Evolutionary conservation across 169 alveolate genomes (phyloP).

Genomic region (Perkinsus marinus): DNA sequence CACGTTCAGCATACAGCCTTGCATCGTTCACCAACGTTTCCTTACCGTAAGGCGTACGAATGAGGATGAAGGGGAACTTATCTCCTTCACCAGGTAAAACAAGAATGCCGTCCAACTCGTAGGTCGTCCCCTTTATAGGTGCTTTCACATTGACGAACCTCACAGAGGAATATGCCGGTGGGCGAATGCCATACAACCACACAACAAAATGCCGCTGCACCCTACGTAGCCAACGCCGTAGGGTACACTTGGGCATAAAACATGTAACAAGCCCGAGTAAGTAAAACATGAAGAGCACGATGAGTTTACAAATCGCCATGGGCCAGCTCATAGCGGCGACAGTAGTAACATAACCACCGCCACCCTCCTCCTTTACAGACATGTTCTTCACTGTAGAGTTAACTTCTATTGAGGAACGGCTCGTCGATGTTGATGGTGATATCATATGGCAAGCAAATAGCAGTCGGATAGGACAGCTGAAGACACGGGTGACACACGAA

Average conservation of each 20-base stretch:
- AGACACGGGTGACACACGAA: too few species aligned
- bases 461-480: too few species aligned
- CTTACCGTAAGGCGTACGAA: background rate
- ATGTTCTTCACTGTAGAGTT: too few species aligned
- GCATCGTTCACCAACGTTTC: background rate
- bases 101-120: background rate
- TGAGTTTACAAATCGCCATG: background rate
- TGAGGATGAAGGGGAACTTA: background rate
- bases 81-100: background rate
- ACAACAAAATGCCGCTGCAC: background rate
- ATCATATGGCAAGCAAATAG: too few species aligned
- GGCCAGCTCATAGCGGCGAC: background rate
- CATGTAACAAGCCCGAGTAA: background rate
- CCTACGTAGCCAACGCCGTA: background rate
- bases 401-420: too few species aligned
- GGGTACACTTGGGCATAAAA: background rate
- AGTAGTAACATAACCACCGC: background rate
- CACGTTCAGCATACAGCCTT: background rate
- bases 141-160: background rate
- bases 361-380: background rate
- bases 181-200: background rate
- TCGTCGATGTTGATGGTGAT: too few species aligned
- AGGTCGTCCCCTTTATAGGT: background rate
- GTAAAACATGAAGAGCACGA: background rate
- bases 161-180: background rate